Base-by-base conservation (phyloP, 495 filamentous ascomycete species). In the Pseudotulostoma volvatum region DNA sequence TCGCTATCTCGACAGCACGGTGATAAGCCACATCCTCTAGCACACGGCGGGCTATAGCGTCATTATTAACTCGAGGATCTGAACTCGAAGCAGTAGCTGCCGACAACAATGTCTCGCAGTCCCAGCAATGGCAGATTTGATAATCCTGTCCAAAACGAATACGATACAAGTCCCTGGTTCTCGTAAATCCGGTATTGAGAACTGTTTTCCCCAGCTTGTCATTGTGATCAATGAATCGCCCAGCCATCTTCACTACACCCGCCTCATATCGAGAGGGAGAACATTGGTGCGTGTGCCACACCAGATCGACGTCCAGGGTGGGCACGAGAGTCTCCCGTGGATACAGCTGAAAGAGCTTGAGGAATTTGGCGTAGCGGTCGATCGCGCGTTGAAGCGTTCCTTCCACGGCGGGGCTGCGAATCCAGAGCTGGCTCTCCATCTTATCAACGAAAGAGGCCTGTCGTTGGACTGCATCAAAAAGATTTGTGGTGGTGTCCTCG, bases 201-300 rank as follows among this genome's bases (percentile, higher is more conserved):
- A 19, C 34, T 34, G n/a, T 2, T 17, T 39, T 19, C 3, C 28
- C 41, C 16, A 47, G 35, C 17, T 36, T 46, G 31, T 47, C 51
- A 36, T 51, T 43, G 31, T 54, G 51, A 31, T 51, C 38, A 1
- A 54, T 35, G 18, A 52, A 46, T 0, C 43, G 34, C 5, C 45
- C 48, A 1, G 43, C 39, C 1, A 9, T 7, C 14, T 38, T 37
- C 5, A 41, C 13, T 39, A 43, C 44, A 1, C 35, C 3, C 3
- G 21, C 34, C 16, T 44, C 15, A 37, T 54, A 54, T 13, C 9
- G 14, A 13, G n/a, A 34, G 14, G 46, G 31, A 18, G 33, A 37
- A 20, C 47, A 47, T 56, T 77, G 65, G 47, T 76, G 73, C 0
- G 71, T 76, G 48, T 54, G 51, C 51, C 51, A 52, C 9, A 44